These are phyloP conservation scores for baker's yeast (Saccharomyces cerevisiae) DNA, from an alignment of 805 yeast species.

Conservation along the genomic window DNA sequence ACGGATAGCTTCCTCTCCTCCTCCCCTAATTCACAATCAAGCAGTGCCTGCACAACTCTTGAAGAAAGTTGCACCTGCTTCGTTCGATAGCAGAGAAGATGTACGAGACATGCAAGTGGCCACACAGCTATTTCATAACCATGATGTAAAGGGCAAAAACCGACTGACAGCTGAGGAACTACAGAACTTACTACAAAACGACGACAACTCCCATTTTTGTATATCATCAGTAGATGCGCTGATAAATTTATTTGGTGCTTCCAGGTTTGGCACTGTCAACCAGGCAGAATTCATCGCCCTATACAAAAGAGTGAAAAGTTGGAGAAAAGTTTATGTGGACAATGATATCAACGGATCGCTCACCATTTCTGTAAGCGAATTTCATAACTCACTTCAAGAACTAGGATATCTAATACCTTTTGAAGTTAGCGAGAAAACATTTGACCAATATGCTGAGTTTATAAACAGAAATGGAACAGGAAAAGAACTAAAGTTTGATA, in stretches of 20 bases:
- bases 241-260: constrained; percentile 30
- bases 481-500: constrained; percentile 57
- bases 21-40: neutral
- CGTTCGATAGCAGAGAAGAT: constrained; percentile 7
- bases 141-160: constrained; percentile 25
- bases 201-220: constrained; percentile 28
- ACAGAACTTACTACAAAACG: constrained; percentile 30
- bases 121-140: constrained; percentile 25
- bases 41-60: neutral
- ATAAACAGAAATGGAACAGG: constrained; percentile 22
- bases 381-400: constrained; percentile 29
- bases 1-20: neutral
- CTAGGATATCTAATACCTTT: constrained; percentile 30
- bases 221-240: constrained; percentile 30
- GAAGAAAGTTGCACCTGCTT: neutral
- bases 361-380: constrained; percentile 26
- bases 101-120: constrained; percentile 25
- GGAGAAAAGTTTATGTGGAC: constrained; percentile 32
- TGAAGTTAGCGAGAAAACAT: constrained; percentile 29
- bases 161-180: constrained; percentile 29
- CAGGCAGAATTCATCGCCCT: constrained; percentile 28
- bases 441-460: constrained; percentile 30
- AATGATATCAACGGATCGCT: constrained; percentile 30
- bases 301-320: constrained; percentile 28
- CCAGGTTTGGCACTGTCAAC: constrained; percentile 30